A percentile compares a stretch with the other conserved stretches of the same genome.
phyloP scores from a whole-genome alignment of 1,284 basidiomycete genomes.

The Papiliotrema laurentii region DNA sequence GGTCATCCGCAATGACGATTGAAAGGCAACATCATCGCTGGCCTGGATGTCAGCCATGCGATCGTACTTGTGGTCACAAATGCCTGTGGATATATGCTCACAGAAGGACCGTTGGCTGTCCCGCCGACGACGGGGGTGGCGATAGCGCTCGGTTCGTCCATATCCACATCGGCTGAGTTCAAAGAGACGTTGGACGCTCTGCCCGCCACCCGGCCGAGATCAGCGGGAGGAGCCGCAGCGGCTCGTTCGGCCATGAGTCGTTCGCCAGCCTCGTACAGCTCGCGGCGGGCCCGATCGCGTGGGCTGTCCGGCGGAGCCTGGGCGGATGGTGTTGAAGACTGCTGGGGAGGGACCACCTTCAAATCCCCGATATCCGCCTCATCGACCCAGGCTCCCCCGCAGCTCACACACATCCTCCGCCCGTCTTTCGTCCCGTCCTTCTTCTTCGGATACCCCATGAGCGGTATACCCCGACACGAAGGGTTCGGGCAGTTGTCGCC shows the following conservation, averaged over 20 bases:
- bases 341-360: background rate
- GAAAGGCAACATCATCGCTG: background rate
- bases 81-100: background rate
- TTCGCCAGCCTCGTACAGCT: constrained; percentile 32
- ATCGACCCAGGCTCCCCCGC: constrained; percentile 34
- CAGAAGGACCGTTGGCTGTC: background rate
- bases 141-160: constrained; percentile 3
- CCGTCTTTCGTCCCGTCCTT: constrained; percentile 29
- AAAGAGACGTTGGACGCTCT: constrained; percentile 7
- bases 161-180: constrained; percentile 10
- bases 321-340: background rate
- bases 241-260: constrained; percentile 8
- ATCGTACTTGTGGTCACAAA: background rate
- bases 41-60: background rate
- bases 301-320: constrained; percentile 26
- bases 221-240: too few relatives aligned
- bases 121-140: background rate
- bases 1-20: constrained; percentile 5
- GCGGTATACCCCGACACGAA: constrained; percentile 39
- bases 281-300: constrained; percentile 24
- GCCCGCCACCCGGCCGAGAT: background rate
- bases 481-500: constrained; percentile 35
- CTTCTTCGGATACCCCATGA: constrained; percentile 42
- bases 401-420: constrained; percentile 36
- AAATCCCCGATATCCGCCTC: constrained; percentile 19